A percentile compares a stretch with the other conserved stretches of the same genome.
Evolutionary conservation across 2,329 filamentous ascomycete species (phyloP).

Genomic region (Colletotrichum plurivorum): DNA sequence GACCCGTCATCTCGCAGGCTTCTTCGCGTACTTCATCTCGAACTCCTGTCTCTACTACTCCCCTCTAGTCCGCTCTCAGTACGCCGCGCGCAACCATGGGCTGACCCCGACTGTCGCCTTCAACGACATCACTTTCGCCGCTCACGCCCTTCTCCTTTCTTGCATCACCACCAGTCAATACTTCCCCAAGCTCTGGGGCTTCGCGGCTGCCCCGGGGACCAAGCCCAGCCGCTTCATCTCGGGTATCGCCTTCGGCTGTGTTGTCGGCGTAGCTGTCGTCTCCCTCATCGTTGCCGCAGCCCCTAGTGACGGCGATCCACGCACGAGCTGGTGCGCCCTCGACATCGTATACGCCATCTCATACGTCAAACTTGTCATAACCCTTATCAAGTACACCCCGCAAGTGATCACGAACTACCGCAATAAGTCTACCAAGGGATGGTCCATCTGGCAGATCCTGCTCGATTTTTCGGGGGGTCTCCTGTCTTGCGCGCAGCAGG

Average conservation of each 20-base stretch:
- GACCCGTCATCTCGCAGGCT: slow-evolving; percentile 65
- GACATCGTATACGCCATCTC: slow-evolving; percentile 79
- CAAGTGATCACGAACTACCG: slow-evolving; percentile 87
- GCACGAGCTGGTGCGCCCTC: slow-evolving; percentile 71
- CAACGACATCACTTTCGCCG: slow-evolving; percentile 92
- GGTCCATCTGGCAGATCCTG: slow-evolving; percentile 88
- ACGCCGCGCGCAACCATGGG: slow-evolving; percentile 82
- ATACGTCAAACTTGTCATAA: slow-evolving; percentile 91
- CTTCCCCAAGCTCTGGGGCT: slow-evolving; percentile 84
- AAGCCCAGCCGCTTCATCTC: slow-evolving; percentile 73
- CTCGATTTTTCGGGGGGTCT: slow-evolving; percentile 87
- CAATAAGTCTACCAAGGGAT: slow-evolving; percentile 87
- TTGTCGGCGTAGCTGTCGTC: slow-evolving; percentile 70
- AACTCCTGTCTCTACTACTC: slow-evolving; percentile 85
- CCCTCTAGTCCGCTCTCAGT: slow-evolving; percentile 82
- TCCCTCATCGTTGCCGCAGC: slow-evolving; percentile 61
- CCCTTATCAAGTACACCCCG: slow-evolving; percentile 92
- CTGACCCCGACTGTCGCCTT: slow-evolving; percentile 86
- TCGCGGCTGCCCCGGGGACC: slow-evolving; percentile 71
- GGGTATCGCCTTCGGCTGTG: slow-evolving; percentile 78
- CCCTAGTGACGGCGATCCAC: slow-evolving; percentile 54
- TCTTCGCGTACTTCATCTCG: slow-evolving; percentile 81
- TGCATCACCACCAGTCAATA: slow-evolving; percentile 82
- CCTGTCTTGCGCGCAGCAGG: slow-evolving; percentile 84
- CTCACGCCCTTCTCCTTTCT: slow-evolving; percentile 83